A percentile compares a stretch with the other conserved stretches of the same genome.
Conservation (phyloP, 176 grass and related monocot species). For the Oryza punctata region DNA sequence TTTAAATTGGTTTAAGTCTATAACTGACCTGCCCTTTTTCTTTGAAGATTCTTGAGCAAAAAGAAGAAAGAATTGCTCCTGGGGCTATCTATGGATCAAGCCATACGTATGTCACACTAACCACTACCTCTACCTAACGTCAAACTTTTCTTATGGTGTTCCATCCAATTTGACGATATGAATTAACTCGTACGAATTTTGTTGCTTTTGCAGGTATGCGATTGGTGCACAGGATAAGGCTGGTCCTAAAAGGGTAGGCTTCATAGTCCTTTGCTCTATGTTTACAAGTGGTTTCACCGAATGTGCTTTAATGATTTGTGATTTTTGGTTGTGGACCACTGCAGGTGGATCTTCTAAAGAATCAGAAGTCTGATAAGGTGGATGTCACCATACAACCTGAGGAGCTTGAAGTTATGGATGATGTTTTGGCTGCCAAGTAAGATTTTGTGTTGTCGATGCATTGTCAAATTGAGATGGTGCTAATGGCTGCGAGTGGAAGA, state of each 20-base stretch:
- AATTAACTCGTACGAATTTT: constrained; percentile 12
- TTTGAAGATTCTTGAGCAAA: constrained; percentile 75
- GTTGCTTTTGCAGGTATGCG: constrained; percentile 63
- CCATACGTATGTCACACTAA: constrained; percentile 61
- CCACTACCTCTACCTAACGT: constrained; percentile 1
- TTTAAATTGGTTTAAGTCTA: constrained; percentile 12
- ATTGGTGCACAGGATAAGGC: constrained; percentile 78
- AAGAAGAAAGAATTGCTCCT: constrained; percentile 73
- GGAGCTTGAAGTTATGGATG: constrained; percentile 96
- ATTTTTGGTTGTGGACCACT: neutral
- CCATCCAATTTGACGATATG: neutral
- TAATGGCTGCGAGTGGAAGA: neutral
- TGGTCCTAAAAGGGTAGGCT: constrained; percentile 79
- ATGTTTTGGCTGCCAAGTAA: constrained; percentile 98
- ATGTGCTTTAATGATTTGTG: neutral
- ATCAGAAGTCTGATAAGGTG: constrained; percentile 95
- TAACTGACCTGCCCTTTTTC: constrained; percentile 9
- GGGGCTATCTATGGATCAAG: constrained; percentile 65
- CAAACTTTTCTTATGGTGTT: neutral
- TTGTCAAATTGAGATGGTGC: neutral
- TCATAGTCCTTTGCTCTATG: neutral
- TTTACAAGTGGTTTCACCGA: neutral
- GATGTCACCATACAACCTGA: constrained; percentile 98
- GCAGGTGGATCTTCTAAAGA: constrained; percentile 94
- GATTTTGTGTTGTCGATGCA: neutral